A percentile compares a stretch with the other conserved stretches of the same genome.
Evolutionary conservation across 208 protist genomes (phyloP).

Genomic region (Crithidia brevicula): DNA sequence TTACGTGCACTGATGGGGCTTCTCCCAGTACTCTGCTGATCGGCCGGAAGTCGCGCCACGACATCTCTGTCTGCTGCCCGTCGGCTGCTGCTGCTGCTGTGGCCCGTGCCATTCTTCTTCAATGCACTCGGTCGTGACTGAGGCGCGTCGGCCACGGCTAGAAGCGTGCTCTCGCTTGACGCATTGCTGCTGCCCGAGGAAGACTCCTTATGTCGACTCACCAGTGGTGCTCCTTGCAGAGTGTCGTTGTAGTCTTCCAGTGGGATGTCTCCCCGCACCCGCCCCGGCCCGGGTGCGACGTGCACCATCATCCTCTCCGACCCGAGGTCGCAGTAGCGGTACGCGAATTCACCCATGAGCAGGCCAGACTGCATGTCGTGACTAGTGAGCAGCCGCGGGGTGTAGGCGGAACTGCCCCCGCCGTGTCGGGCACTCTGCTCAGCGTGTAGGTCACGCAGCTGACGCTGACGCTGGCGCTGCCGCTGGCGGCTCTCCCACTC

Average conservation of each 20-base stretch:
- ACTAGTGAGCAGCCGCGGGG: constrained; percentile 16
- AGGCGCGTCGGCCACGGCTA: neutral
- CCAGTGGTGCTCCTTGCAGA: constrained; percentile 21
- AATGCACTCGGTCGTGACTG: neutral
- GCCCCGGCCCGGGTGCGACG: neutral
- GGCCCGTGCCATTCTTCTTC: neutral
- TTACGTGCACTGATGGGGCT: neutral
- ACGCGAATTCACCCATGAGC: constrained; percentile 1
- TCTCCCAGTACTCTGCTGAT: neutral
- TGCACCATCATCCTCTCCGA: constrained; percentile 38
- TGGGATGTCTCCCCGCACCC: constrained; percentile 8
- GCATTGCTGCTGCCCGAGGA: neutral
- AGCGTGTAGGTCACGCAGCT: constrained; percentile 9
- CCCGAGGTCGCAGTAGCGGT: constrained; percentile 31
- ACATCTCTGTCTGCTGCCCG: neutral
- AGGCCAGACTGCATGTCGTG: constrained; percentile 16
- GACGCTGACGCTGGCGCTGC: constrained; percentile 22
- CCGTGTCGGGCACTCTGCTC: constrained; percentile 21
- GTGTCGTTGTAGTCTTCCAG: constrained; percentile 55
- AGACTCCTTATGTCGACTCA: neutral
- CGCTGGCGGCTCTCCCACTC: constrained; percentile 24
- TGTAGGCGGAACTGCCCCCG: constrained; percentile 17
- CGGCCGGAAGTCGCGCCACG: neutral
- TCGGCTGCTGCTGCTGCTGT: constrained; percentile 1
- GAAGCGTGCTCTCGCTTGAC: neutral